Percentiles rank a stretch among this genome's conserved stretches.
phyloP scores from a whole-genome alignment of 805 yeast species.

The Starmerella sp. region DNA sequence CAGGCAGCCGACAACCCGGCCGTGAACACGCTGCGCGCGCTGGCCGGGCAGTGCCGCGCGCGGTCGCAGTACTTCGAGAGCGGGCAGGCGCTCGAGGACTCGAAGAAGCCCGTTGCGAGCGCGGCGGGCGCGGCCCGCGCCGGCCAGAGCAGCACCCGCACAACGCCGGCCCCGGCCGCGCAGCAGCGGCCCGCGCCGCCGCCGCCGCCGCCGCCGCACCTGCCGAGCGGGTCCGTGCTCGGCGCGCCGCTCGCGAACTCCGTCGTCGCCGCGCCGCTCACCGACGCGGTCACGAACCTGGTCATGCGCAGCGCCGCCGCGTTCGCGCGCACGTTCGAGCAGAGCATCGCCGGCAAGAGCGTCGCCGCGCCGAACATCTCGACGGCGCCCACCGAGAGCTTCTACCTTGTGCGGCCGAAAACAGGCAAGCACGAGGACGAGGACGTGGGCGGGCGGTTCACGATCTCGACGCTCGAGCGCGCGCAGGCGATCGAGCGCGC shows the following conservation, averaged over 20 bases:
- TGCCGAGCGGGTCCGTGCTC: not conserved
- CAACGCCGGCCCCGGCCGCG: not conserved
- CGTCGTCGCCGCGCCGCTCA: slow-evolving; percentile 4
- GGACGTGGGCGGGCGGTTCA: not conserved
- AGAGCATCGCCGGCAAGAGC: slow-evolving; percentile 8
- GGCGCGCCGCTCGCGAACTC: not conserved
- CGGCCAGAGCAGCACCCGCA: not conserved
- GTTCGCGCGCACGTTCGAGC: slow-evolving; percentile 19
- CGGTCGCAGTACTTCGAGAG: slow-evolving; percentile 29
- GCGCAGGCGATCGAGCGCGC: slow-evolving; percentile 25
- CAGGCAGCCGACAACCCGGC: slow-evolving; percentile 27
- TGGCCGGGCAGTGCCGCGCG: slow-evolving; percentile 26
- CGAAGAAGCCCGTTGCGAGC: slow-evolving; percentile 7
- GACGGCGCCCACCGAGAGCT: slow-evolving; percentile 24
- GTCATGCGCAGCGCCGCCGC: slow-evolving; percentile 17
- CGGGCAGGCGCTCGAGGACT: slow-evolving; percentile 16
- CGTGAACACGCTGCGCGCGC: slow-evolving; percentile 25
- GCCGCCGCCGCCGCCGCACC: not conserved
- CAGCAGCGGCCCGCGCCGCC: not conserved
- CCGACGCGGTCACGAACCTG: slow-evolving; percentile 19
- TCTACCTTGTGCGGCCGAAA: slow-evolving; percentile 28
- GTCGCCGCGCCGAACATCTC: slow-evolving; percentile 1
- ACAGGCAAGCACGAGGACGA: slow-evolving; percentile 3
- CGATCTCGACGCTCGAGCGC: slow-evolving; percentile 9
- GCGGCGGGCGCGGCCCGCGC: not conserved